Evolutionary conservation across 768 basidiomycete genomes (phyloP).

Genomic region (Suillus discolor): DNA sequence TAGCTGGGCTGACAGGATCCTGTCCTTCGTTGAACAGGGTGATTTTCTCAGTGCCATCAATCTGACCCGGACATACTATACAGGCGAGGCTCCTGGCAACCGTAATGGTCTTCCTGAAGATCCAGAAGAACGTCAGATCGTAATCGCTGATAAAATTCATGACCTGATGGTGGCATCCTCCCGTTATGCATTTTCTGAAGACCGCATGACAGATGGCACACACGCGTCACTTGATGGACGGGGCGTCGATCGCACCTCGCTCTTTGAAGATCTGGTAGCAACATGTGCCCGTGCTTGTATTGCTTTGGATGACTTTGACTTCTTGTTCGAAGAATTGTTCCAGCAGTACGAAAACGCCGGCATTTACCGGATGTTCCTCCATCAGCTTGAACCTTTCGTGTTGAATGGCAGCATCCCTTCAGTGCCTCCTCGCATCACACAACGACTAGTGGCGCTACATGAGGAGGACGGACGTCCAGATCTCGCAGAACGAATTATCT

Average conservation of each 20-base stretch:
- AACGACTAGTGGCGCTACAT: conserved; percentile 79
- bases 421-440: conserved; percentile 87
- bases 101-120: conserved; percentile 82
- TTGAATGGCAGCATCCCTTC: conserved; percentile 70
- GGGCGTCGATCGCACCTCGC: conserved; percentile 87
- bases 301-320: conserved; percentile 77
- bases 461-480: conserved; percentile 71
- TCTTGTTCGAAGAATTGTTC: conserved; percentile 92
- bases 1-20: conserved; percentile 93
- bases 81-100: conserved; percentile 80
- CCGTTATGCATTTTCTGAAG: conserved; percentile 91
- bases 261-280: conserved; percentile 87
- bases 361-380: conserved; percentile 83
- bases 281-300: conserved; percentile 80
- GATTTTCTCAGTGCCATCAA: conserved; percentile 93
- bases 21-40: conserved; percentile 79
- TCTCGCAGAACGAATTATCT: conserved; percentile 85
- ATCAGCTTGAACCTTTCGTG: conserved; percentile 80
- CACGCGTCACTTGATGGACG: conserved; percentile 80
- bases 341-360: conserved; percentile 85
- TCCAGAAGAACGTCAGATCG: conserved; percentile 50
- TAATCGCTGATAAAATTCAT: conserved; percentile 75
- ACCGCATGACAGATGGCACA: conserved; percentile 89
- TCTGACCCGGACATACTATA: conserved; percentile 79
- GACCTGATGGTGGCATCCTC: conserved; percentile 88